Conservation (phyloP, 2,329 filamentous ascomycete species). For the Claviceps africana region DNA sequence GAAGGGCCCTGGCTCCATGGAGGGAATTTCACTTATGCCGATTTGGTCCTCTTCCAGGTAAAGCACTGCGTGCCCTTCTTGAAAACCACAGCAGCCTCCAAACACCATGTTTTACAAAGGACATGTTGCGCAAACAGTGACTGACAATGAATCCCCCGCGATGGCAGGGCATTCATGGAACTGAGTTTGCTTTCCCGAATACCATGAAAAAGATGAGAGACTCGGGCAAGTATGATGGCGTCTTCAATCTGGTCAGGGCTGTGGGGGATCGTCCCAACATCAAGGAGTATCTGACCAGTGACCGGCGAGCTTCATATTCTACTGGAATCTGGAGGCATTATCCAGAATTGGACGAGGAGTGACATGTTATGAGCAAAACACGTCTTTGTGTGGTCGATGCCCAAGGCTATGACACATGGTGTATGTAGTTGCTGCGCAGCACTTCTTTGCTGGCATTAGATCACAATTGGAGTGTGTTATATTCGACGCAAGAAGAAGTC, state of each 20-base stretch:
- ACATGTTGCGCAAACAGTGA: too few relatives aligned
- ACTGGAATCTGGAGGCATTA: constrained; percentile 60
- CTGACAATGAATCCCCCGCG: constrained; percentile 2
- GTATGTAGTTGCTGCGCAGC: too few relatives aligned
- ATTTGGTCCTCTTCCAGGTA: constrained; percentile 60
- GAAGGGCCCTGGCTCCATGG: constrained; percentile 54
- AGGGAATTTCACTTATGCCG: constrained; percentile 52
- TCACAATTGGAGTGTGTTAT: too few relatives aligned
- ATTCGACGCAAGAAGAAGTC: too few relatives aligned
- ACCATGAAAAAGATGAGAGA: constrained; percentile 41
- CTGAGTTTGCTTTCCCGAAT: constrained; percentile 56
- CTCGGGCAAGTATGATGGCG: constrained; percentile 39
- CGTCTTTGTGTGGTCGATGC: too few relatives aligned
- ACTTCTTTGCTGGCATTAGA: too few relatives aligned
- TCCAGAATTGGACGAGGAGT: constrained; percentile 48
- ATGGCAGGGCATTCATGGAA: constrained; percentile 37
- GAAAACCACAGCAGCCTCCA: too few relatives aligned
- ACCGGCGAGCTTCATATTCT: constrained; percentile 45
- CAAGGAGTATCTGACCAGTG: constrained; percentile 54
- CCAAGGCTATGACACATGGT: too few relatives aligned
- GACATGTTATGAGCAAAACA: too few relatives aligned
- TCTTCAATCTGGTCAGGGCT: constrained; percentile 51
- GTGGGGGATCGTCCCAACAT: constrained; percentile 50
- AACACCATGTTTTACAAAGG: too few relatives aligned
- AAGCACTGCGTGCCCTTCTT: too few relatives aligned